Percentiles rank a stretch among this genome's conserved stretches.
These are phyloP conservation scores for Dothideomycetes sp. DNA, from an alignment of 2,329 filamentous ascomycete genomes.

Conservation along the genomic window DNA sequence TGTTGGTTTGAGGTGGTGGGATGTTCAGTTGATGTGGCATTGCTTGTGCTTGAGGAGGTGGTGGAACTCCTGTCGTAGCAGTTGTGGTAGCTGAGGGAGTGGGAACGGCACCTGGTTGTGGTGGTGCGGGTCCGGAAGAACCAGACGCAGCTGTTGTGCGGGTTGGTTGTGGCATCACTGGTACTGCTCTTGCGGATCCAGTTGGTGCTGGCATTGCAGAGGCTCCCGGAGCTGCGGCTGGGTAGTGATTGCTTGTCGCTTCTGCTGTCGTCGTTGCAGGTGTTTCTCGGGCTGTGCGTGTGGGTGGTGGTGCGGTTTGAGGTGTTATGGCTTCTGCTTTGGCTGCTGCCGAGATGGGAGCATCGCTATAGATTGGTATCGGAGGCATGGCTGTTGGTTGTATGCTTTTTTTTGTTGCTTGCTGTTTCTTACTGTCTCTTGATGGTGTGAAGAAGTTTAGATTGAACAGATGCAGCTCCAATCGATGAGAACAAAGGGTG, in stretches of 20 bases:
- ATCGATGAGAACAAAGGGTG: neutral
- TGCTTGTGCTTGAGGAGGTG: constrained; percentile 30
- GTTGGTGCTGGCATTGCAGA: constrained; percentile 18
- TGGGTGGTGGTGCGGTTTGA: constrained; percentile 29
- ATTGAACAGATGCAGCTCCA: neutral
- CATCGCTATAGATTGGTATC: constrained; percentile 38
- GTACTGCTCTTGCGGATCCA: constrained; percentile 20
- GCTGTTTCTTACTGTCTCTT: too few relatives aligned
- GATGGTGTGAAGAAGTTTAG: too few relatives aligned
- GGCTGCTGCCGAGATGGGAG: constrained; percentile 33
- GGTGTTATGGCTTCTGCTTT: constrained; percentile 30
- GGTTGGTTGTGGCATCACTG: constrained; percentile 25
- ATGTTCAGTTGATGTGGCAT: constrained; percentile 34
- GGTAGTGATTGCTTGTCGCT: constrained; percentile 3
- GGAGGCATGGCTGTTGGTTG: constrained; percentile 33
- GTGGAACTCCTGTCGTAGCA: constrained; percentile 22
- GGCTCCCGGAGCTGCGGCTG: constrained; percentile 21
- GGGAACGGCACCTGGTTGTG: constrained; percentile 36
- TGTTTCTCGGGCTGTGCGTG: constrained; percentile 22
- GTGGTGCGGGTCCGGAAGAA: constrained; percentile 31
- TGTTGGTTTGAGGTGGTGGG: constrained; percentile 30
- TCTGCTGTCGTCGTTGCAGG: neutral
- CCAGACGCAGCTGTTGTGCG: constrained; percentile 15
- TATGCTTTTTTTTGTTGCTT: too few relatives aligned
- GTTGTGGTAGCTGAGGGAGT: constrained; percentile 22